Evolutionary conservation across 768 basidiomycete genomes (phyloP), one percentile per base, ranked within the genome.

Genomic region (Tylopilus felleus): DNA sequence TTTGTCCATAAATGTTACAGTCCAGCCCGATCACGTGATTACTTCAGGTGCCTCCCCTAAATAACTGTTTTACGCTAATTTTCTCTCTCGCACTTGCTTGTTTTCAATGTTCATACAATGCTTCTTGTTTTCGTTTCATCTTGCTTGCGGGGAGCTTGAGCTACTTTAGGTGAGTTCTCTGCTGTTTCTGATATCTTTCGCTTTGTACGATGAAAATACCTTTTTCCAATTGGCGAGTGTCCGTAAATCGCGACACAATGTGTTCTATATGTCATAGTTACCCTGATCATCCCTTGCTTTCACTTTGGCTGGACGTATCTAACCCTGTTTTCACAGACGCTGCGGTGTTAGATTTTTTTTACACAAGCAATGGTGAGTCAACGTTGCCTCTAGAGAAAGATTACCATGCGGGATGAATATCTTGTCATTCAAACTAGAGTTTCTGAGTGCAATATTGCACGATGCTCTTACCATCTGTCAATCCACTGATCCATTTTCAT

Each of bases 361-460:
- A 7, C 14, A 16, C 7, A 35, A 16, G 25, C 14, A 14, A 5
- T 13, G 31, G 61, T 64, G 13, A 53, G 65, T 61, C 19, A 9
- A 49, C 16, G 31, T 57, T 38, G 8, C 19, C 21, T 40, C 49
- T 27, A 43, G 45, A 42, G 43, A 47, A 42, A 57, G 42, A 55
- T 61, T 42, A 10, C 45, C 52, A 47, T 47, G 51, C 49, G 53
- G 60, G 84, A 87, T 85, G 86, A 89, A 75, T 58, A 72, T 29
- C 66, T 76, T 73, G 75, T 79, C 65, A 60, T 82, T 87, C 88
- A 91, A 91, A 91, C 88, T 91, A 91, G 88, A 90, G 88, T 91
- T 84, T 90, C 79, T 90, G 88, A 91, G 88, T 72, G 83, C 77
- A 55, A 57, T 58, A 62, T 8, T 71, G 80, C 81, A 74, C 85